Evolutionary conservation across 2,329 filamentous ascomycete genomes (phyloP), one percentile per base, ranked within the genome.

Genomic region (Talaromyces piceae): DNA sequence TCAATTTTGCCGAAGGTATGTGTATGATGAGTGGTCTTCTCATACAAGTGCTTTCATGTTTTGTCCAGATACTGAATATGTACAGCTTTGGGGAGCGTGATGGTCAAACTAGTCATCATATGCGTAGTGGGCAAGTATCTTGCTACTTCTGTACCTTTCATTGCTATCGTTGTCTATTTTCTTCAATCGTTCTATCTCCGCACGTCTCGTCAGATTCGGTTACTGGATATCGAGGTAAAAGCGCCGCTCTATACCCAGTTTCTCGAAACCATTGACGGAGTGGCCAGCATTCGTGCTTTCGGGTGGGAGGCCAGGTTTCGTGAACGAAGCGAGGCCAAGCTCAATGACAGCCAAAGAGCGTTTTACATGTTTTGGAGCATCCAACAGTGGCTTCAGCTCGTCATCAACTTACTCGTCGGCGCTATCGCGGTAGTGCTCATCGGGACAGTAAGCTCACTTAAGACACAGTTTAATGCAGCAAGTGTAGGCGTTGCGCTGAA

Each of bases 211-310:
- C 81, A 84, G 59, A 61, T 85, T 7, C 73, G 81, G 44, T 69
- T 82, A 20, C 60, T 85, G 5, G 81, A 84, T 44, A 71, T 85
- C 1, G 82, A 85, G 61, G 73, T 77, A 1, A 83, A 83, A 57
- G 76, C 76, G 1, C 80, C 80, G 0, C 64, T 83, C 0, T 82
- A 78, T 66, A 76, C 71, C 16, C 69, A 82, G 53, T 83, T 82
- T 56, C 68, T 76, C 23, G 79, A 82, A 53, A 77, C 75, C 2
- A 70, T 81, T 41, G 73, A 73, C 30, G 81, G 81, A 0, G 59
- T 82, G 0, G 67, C 71, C 0, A 82, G 79, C 0, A 70, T 83
- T 22, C 73, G 78, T 5, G 76, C 80, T 0, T 82, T 80, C 53
- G 72, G 28, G 0, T 82, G 78, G 79, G 66, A 73, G 8, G 53